These are phyloP conservation scores for Acmispon strigosus DNA, from an alignment of 306 rosid species.

Conservation along the genomic window DNA sequence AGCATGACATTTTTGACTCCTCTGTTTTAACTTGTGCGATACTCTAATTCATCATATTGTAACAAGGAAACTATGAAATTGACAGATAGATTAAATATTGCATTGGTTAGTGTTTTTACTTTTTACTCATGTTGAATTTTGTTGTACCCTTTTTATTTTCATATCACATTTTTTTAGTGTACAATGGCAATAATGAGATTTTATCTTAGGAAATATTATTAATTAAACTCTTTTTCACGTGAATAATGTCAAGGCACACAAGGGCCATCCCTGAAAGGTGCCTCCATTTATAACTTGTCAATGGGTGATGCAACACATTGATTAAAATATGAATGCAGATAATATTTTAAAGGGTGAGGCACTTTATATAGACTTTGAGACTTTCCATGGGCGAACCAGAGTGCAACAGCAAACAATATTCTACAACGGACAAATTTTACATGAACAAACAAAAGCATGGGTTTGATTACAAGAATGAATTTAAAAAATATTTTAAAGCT, in stretches of 20 bases:
- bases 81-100: not conserved
- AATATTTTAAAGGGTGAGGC: conserved; percentile 22
- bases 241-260: conserved; percentile 38
- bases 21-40: conserved; percentile 9
- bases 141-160: not conserved
- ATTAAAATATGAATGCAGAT: conserved; percentile 28
- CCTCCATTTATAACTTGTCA: conserved; percentile 37
- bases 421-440: conserved; percentile 37
- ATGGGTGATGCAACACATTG: conserved; percentile 35
- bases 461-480: conserved; percentile 16
- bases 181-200: too few relatives aligned
- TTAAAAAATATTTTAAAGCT: conserved; percentile 10
- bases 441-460: conserved; percentile 22
- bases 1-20: conserved; percentile 38
- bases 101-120: not conserved
- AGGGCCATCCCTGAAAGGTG: conserved; percentile 24
- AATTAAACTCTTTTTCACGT: conserved; percentile 34
- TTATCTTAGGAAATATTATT: not conserved
- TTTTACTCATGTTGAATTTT: not conserved
- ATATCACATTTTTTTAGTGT: not conserved
- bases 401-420: conserved; percentile 42
- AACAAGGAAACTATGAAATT: conserved; percentile 4
- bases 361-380: conserved; percentile 20
- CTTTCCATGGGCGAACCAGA: conserved; percentile 25
- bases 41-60: not conserved